These are phyloP conservation scores for Cyclotella kingstonii DNA, from an alignment of 108 stramenopile genomes.

Conservation along the genomic window DNA sequence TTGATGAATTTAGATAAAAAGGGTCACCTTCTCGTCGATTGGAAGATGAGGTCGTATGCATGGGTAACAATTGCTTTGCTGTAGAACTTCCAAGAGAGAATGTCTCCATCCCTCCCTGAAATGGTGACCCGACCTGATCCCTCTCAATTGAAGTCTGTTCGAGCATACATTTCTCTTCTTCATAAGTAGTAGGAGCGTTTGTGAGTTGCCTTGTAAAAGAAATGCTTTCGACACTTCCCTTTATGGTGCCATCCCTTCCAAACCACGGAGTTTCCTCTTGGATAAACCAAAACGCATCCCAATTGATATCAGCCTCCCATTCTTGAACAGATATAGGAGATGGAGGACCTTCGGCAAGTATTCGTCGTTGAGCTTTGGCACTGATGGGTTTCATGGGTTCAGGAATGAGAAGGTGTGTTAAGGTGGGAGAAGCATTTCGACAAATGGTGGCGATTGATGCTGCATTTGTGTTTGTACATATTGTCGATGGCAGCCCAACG, in stretches of 20 bases:
- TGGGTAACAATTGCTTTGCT: slow-evolving; percentile 5
- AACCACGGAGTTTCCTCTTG: slow-evolving; percentile 42
- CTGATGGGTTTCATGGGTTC: slow-evolving; percentile 89
- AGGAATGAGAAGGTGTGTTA: slow-evolving; percentile 71
- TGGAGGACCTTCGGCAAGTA: slow-evolving; percentile 53
- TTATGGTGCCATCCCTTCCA: slow-evolving; percentile 22
- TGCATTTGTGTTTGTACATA: slow-evolving; percentile 1
- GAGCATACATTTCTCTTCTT: background rate
- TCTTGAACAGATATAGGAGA: slow-evolving; percentile 38
- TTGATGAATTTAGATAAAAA: slow-evolving; percentile 66
- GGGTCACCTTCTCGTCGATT: slow-evolving; percentile 53
- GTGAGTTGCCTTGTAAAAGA: slow-evolving; percentile 37
- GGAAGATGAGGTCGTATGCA: slow-evolving; percentile 20
- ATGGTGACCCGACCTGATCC: background rate
- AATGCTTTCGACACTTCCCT: slow-evolving; percentile 34
- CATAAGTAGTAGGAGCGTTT: background rate
- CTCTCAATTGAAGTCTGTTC: background rate
- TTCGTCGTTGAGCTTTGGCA: slow-evolving; percentile 80
- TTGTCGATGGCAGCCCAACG: slow-evolving; percentile 48
- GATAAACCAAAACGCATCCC: slow-evolving; percentile 39
- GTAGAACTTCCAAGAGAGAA: slow-evolving; percentile 7
- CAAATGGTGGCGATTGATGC: slow-evolving; percentile 27
- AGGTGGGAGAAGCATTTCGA: slow-evolving; percentile 42
- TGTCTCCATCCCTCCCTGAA: slow-evolving; percentile 10
- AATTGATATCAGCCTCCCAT: slow-evolving; percentile 33